Evolutionary conservation across 164 flowering plant genomes (phyloP), one percentile per base, ranked within the genome.

Genomic region (Magnolia changhungtana): DNA sequence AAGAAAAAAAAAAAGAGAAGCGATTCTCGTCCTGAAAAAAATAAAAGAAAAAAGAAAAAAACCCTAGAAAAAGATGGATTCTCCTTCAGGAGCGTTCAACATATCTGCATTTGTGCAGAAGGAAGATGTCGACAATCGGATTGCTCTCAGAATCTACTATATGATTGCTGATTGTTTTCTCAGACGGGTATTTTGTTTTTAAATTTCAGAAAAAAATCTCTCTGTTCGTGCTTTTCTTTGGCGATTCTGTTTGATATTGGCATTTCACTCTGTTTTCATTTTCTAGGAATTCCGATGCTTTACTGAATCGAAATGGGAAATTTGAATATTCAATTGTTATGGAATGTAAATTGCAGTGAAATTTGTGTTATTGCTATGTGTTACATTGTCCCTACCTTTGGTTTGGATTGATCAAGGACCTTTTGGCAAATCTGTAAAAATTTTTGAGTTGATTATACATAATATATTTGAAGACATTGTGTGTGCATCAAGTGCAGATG

Each of bases 141-240:
- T 92, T 59, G 72, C 98, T 50, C 92, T 93, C 58, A 89, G 88
- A 0, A 84, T 74, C 71, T 96, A 96, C 84, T 88, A 73, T 74
- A 88, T 98, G 75, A 90, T 95, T 82, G 98, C 98, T 24, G 92
- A 95, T 81, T 92, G 91, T 81, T 84, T 93, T 64, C 96, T 95
- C 83, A 88, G 80, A 79, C 98, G 93, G 97, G 99, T 95, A 55
- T 31, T 55, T 55, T 55, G 11, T 55, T 55, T 10, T 55, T 55
- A 16, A 55, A 10, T 55, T 55, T 55, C 7, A 16, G 11, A 3
- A 16, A 55, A 55, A 55, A 55, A 55, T 16, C 37, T 23, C 71
- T 37, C 45, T 37, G 45, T 70, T 29, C 14, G 18, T 50, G 51
- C 9, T 19, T 23, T 19, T 6, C n/a, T n/a, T n/a, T n/a, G n/a